phyloP scores from a whole-genome alignment of 176 grass and related monocot genomes.

The Triticum timopheevii region DNA sequence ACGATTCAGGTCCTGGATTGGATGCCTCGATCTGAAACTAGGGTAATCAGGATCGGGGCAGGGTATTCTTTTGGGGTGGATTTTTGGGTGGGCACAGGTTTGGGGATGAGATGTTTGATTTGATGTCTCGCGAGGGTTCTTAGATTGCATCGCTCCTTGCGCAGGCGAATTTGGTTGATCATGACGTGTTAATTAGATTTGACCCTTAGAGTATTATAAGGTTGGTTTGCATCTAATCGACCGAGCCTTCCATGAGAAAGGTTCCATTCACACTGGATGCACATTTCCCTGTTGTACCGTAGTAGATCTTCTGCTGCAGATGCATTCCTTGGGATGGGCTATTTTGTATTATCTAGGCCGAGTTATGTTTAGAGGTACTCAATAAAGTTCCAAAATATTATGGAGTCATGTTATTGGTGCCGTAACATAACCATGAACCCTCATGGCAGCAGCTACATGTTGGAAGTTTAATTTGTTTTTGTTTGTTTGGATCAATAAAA shows the following conservation, averaged over 20 bases:
- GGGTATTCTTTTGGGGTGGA: background rate
- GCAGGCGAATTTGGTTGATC: background rate
- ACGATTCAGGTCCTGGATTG: background rate
- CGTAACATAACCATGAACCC: background rate
- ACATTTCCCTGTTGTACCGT: background rate
- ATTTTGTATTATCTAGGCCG: background rate
- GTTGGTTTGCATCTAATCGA: background rate
- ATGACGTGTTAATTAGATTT: background rate
- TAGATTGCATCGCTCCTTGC: background rate
- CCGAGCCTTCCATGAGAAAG: background rate
- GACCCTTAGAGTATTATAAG: background rate
- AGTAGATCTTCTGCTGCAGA: background rate
- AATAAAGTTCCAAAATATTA: background rate
- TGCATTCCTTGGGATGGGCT: background rate
- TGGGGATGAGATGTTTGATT: background rate
- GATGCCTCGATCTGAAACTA: background rate
- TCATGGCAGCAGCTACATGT: background rate
- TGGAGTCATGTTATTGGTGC: background rate
- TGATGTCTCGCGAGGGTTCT: background rate
- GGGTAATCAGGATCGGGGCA: background rate
- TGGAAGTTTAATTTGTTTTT: background rate
- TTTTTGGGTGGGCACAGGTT: background rate
- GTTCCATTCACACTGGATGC: background rate
- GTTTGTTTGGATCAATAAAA: background rate
- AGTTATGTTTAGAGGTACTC: background rate